Base-by-base conservation (phyloP, 441 rosid species). In the Jatropha multifida region DNA sequence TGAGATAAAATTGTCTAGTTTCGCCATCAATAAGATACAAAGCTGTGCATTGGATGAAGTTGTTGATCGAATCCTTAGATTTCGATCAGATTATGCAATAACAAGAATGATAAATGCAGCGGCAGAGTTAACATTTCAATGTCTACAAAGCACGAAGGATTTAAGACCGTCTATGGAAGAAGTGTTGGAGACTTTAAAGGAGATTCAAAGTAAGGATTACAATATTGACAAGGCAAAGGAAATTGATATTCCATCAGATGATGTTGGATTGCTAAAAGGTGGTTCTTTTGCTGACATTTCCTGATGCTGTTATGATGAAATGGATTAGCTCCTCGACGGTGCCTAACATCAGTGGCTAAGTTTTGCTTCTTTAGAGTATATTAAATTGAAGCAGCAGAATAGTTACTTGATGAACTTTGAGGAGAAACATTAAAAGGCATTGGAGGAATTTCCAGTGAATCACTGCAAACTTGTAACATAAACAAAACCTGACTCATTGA, bases 121-220 rank as follows among this genome's bases (percentile, higher is more conserved):
- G 9, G 94, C 94, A 26, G 98, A 92, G 85, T 75, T 93, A 70
- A 95, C 98, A 26, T 93, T 92, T 80, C 89, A 80, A 27, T 93
- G 99, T 72, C 85, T 95, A 81, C 98, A 93, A 76, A 65, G 79
- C 38, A 95, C 81, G 65, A 93, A 85, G 81, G 99, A 93, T 49
- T 64, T 84, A 86, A 88, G 99, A 64, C 98, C 99, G 1, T 69
- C 78, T 3, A 95, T 95, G 98, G 83, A 73, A 4, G 82, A 85
- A 48, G 97, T 89, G 44, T 72, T 83, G 40, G 83, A 85, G 76
- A 81, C 83, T 32, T 77, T 95, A n/a, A 68, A 74, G 75, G 83
- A 74, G 14, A 86, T 92, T 82, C 82, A 81, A 69, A 78, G 56
- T 40, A 64, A 64, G 58, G 86, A 81, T n/a, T 78, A 77, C 77